phyloP scores from a whole-genome alignment of 2,329 filamentous ascomycete species.

The Colletotrichum tropicicola region DNA sequence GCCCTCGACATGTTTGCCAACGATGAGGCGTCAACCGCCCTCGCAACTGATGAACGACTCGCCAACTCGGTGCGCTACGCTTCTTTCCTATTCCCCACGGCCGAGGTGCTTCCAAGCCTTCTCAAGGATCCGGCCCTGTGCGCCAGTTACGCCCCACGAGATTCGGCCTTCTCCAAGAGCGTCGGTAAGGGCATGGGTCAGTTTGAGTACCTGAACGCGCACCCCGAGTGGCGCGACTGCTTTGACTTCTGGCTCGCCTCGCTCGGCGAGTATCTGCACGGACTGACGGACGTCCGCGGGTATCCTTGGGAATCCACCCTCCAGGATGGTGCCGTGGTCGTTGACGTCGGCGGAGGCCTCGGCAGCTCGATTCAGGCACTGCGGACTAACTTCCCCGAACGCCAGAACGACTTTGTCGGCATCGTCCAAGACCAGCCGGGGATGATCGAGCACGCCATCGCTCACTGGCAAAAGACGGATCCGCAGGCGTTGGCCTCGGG shows the following conservation, averaged over 20 bases:
- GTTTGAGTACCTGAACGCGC: constrained; percentile 21
- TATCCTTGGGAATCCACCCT: constrained; percentile 14
- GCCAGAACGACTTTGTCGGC: constrained; percentile 5
- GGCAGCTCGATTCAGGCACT: constrained; percentile 21
- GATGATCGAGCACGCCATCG: constrained; percentile 19
- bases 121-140: constrained; percentile 13
- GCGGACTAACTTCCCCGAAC: constrained; percentile 4
- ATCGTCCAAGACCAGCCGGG: constrained; percentile 23
- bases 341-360: constrained; percentile 22
- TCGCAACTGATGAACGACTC: constrained; percentile 11
- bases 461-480: constrained; percentile 19
- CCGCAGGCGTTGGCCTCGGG: constrained; percentile 5
- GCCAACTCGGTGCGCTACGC: constrained; percentile 17
- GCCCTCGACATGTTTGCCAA: constrained; percentile 15
- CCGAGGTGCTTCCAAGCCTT: constrained; percentile 8
- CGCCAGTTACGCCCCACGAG: constrained; percentile 11
- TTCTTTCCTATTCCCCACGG: constrained; percentile 20
- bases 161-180: constrained; percentile 18
- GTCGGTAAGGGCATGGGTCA: constrained; percentile 22
- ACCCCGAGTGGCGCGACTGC: constrained; percentile 20
- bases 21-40: constrained; percentile 17
- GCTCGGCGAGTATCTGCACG: constrained; percentile 11
- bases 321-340: constrained; percentile 9
- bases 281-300: constrained; percentile 21
- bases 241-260: constrained; percentile 17